Base-by-base conservation (phyloP, 2,329 filamentous ascomycete species). In the Sarocladium strictum region DNA sequence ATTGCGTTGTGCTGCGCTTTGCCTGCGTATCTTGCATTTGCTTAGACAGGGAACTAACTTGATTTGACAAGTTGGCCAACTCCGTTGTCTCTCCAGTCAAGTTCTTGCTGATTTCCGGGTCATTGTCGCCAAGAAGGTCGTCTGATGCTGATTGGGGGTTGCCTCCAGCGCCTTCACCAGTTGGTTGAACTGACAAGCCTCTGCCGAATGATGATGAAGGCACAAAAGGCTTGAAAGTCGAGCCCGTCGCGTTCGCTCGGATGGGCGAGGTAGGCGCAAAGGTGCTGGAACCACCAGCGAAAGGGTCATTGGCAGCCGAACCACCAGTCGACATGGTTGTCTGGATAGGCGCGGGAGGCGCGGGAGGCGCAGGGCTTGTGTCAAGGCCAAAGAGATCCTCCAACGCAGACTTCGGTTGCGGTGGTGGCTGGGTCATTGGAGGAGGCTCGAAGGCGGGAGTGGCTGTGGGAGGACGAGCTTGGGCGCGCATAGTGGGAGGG, bases 351-450 rank as follows among this genome's bases (percentile, higher is more conserved):
- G 81, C 75, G 17, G 77, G 69, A 41, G 75, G 65, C 55, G 38
- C 40, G 2, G 77, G 69, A 40, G 74, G 65, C 55, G 38, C 40
- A 2, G 76, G 60, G 21, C 69, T 55, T 64, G 90, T 84, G 67
- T 97, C 93, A 19, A 99, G 79, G 1, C 92, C 93, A 65, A 99
- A 97, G 15, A 99, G 75, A 69, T 99, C 94, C 58, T 99, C 93
- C 11, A 95, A 80, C 41, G 93, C 92, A 54, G 93, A 94, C 63
- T 89, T 91, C 3, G 86, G 81, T 24, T 70, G 67, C n/a, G 71
- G 67, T 23, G 69, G 71, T 9, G 69, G 65, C 10, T 69, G 67
- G 7, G 33, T 26, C 3, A 45, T 27, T 19, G 68, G 67, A 2
- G 76, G 72, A 14, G 69, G 70, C 54, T 78, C 77, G 60, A 81